A percentile compares a stretch with the other conserved stretches of the same genome.
Conservation (phyloP, 148 eudicot species). For the Dianthus caryophyllus region DNA sequence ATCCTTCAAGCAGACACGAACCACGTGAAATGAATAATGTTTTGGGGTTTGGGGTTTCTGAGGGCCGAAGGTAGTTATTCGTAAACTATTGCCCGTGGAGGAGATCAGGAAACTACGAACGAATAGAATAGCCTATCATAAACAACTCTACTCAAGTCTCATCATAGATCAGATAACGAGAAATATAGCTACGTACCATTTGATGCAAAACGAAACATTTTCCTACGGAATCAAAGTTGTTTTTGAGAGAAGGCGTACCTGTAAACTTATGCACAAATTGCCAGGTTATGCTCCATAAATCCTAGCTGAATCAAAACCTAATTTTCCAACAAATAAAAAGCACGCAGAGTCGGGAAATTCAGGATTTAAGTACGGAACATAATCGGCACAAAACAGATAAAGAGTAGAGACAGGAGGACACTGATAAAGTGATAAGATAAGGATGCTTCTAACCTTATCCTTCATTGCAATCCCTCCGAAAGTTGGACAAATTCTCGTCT, state of each 20-base stretch:
- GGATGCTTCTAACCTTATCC: conserved; percentile 38
- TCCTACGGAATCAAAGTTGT: too few species aligned
- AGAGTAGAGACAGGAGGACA: background rate
- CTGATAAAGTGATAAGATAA: background rate
- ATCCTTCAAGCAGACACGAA: background rate
- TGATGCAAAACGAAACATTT: background rate
- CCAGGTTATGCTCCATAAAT: conserved; percentile 74
- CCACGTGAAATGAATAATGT: background rate
- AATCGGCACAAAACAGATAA: background rate
- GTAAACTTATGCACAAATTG: conserved; percentile 57
- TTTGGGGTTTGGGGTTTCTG: background rate
- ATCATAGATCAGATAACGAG: too few species aligned
- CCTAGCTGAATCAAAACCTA: conserved; percentile 91
- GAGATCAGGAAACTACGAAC: background rate
- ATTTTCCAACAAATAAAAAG: conserved; percentile 11
- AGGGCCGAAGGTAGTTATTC: too few species aligned
- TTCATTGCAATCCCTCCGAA: conserved; percentile 80
- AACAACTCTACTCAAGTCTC: too few species aligned
- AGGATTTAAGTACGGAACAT: background rate
- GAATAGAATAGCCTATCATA: background rate
- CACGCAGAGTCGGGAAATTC: background rate
- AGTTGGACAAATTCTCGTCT: conserved; percentile 59
- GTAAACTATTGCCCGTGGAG: background rate
- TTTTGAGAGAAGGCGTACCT: conserved; percentile 32
- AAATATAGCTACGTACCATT: background rate